Conservation (phyloP, 768 basidiomycete genomes). For the Tulasnella sp. region DNA sequence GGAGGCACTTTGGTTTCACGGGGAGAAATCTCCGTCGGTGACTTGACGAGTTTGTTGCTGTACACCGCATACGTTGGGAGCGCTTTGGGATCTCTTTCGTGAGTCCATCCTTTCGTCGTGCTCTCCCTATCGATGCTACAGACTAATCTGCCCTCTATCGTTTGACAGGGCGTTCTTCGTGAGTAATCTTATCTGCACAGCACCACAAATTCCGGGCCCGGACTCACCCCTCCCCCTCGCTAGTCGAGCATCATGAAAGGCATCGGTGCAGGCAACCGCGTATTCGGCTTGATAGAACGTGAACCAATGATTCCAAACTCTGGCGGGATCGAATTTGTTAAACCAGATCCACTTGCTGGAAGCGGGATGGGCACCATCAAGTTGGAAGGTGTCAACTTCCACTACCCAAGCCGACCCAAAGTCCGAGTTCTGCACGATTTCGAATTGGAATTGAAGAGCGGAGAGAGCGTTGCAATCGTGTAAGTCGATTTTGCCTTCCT, state of each 20-base stretch:
- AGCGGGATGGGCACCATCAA: constrained; percentile 57
- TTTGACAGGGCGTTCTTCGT: constrained; percentile 41
- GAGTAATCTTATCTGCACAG: constrained; percentile 28
- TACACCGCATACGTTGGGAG: constrained; percentile 88
- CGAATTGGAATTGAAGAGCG: constrained; percentile 71
- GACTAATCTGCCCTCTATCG: neutral
- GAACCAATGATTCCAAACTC: constrained; percentile 65
- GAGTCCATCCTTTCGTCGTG: constrained; percentile 33
- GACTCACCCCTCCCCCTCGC: too few species aligned
- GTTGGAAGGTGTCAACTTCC: constrained; percentile 81
- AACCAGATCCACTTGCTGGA: constrained; percentile 41
- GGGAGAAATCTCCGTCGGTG: constrained; percentile 86
- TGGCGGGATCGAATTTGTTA: constrained; percentile 51
- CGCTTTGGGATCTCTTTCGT: constrained; percentile 77
- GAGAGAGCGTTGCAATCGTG: constrained; percentile 90
- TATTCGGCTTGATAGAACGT: constrained; percentile 91
- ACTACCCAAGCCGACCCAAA: constrained; percentile 82
- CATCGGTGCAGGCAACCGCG: constrained; percentile 84
- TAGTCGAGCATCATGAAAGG: constrained; percentile 74
- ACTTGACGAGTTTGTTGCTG: constrained; percentile 80
- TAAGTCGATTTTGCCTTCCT: constrained; percentile 42
- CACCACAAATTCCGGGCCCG: constrained; percentile 27
- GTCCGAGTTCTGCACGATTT: constrained; percentile 79
- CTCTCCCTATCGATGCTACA: constrained; percentile 37
- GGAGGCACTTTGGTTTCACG: constrained; percentile 88